Base-by-base conservation (phyloP, 2,329 filamentous ascomycete genomes). In the Fusarium sp. region DNA sequence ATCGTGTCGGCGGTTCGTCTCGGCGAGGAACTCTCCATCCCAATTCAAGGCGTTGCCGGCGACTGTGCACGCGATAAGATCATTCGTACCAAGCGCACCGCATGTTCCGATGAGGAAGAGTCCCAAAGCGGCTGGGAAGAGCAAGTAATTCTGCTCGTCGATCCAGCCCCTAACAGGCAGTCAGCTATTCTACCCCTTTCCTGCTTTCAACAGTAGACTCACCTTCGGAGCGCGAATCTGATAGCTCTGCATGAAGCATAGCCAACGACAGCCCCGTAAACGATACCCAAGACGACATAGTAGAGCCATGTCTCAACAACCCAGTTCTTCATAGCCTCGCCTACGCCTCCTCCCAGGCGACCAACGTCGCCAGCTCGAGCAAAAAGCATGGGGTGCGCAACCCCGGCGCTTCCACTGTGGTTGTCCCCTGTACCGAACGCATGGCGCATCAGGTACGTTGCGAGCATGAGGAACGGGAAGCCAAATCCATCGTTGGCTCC, bases 401-500 rank as follows among this genome's bases (percentile, higher is more conserved):
- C 55, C 0, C 49, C 48, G 11, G 25, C 10, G 32, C 19, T 39
- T 19, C 58, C 42, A 4, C 42, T 46, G 1, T 52, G 41, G 4
- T 43, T 8, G 4, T 37, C 38, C 4, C 25, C 33, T 9, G 41
- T 27, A 14, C 50, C 44, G 31, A 23, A 58, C 4, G 39, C 47
- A 23, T 62, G 53, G 21, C 59, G 25, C 47, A 62, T 59, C 2
- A 63, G 10, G 9, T 63, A 63, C 0, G 51, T 53, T 0, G 59
- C 59, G 1, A 60, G 42, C 75, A 87, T 80, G 5, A 88, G 75
- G 49, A 88, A 87, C 0, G 85, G 85, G 42, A 87, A 88, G 0
- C 82, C 85, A 36, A 88, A 85, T 0, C 85, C 85, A 60, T 88
- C 85, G 59, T 88, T 88, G 3, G 81, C 80, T 7, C 85, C 86